Conservation (phyloP, 257 asterid genomes). For the Voacanga thouarsii region DNA sequence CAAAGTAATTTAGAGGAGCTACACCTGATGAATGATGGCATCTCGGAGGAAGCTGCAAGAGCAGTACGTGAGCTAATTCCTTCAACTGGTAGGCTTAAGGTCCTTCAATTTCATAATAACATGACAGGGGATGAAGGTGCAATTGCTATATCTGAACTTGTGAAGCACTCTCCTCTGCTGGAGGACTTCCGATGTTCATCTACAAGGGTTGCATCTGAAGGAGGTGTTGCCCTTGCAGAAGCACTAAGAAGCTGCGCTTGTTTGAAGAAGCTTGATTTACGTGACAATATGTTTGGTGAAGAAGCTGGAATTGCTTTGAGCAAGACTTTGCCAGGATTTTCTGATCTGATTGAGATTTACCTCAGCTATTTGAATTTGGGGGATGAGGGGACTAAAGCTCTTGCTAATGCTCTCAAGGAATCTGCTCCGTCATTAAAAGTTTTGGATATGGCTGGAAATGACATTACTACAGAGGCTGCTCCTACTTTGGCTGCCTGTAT, state of each 20-base stretch:
- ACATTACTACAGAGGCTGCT: constrained; percentile 73
- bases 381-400: constrained; percentile 73
- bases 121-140: constrained; percentile 98
- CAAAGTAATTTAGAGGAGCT: constrained; percentile 80
- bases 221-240: constrained; percentile 70
- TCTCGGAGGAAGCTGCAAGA: constrained; percentile 88
- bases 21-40: constrained; percentile 76
- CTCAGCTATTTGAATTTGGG: constrained; percentile 88
- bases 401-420: constrained; percentile 61
- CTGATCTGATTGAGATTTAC: constrained; percentile 58
- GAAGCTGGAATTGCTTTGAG: constrained; percentile 75
- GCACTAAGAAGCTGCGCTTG: constrained; percentile 55
- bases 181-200: constrained; percentile 89
- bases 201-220: constrained; percentile 77
- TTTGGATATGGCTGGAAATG: constrained; percentile 93
- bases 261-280: constrained; percentile 76
- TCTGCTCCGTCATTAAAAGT: constrained; percentile 71
- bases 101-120: constrained; percentile 85
- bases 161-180: constrained; percentile 52
- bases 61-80: constrained; percentile 77
- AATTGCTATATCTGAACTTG: constrained; percentile 60
- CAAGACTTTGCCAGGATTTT: constrained; percentile 45
- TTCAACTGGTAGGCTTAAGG: constrained; percentile 57
- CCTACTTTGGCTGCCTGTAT: constrained; percentile 72
- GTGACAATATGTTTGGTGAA: constrained; percentile 88